These are phyloP conservation scores for Rhizophagus sp. DNA, from an alignment of 192 early-diverging fungal genomes.

Conservation along the genomic window DNA sequence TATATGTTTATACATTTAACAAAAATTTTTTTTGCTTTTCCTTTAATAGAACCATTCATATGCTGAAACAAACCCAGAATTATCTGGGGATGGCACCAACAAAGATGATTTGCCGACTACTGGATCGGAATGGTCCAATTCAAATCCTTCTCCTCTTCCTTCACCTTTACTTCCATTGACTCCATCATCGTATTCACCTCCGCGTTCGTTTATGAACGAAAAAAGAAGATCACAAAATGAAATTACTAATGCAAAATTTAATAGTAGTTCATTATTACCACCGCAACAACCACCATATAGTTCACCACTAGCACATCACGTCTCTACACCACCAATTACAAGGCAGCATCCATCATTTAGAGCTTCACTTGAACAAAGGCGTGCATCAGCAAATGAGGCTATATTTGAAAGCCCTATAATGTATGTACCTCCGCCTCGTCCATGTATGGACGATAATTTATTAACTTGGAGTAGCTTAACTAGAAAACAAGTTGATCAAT, in stretches of 20 bases:
- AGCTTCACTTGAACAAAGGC: constrained; percentile 15
- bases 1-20: too few species aligned
- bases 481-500: constrained; percentile 30
- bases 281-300: not conserved
- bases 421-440: constrained; percentile 14
- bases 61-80: constrained; percentile 12
- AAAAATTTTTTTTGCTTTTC: too few species aligned
- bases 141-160: constrained; percentile 23
- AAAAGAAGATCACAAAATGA: constrained; percentile 16
- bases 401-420: constrained; percentile 25
- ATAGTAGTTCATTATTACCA: not conserved
- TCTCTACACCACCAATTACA: constrained; percentile 1
- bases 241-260: not conserved
- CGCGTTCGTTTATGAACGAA: not conserved
- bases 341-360: not conserved
- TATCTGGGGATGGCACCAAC: constrained; percentile 4
- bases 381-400: constrained; percentile 30
- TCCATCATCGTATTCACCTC: constrained; percentile 20
- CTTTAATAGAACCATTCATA: constrained; percentile 19
- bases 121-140: constrained; percentile 26
- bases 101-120: constrained; percentile 10
- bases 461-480: constrained; percentile 18
- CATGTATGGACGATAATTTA: constrained; percentile 30
- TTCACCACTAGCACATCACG: constrained; percentile 16
- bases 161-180: constrained; percentile 27